Evolutionary conservation across 108 stramenopile genomes (phyloP).

Genomic region (Bacterosira constricta): DNA sequence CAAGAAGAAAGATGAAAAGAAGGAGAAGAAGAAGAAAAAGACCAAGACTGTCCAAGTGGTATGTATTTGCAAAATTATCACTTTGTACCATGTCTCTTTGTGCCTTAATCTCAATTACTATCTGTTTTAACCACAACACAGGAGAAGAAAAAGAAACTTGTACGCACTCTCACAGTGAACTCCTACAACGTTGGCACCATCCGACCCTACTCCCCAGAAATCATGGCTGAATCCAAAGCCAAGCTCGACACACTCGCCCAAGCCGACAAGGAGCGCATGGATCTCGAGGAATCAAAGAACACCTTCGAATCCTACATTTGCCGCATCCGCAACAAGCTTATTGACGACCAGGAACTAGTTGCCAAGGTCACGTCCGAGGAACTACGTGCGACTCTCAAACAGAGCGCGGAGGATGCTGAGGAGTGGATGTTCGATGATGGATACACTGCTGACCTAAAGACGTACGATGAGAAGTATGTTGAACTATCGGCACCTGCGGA

Average conservation of each 20-base stretch:
- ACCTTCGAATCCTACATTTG: slow-evolving; percentile 95
- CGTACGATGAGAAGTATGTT: slow-evolving; percentile 81
- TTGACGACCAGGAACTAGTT: slow-evolving; percentile 82
- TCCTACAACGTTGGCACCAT: slow-evolving; percentile 61
- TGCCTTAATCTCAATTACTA: not conserved
- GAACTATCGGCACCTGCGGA: slow-evolving; percentile 85
- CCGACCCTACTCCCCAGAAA: slow-evolving; percentile 65
- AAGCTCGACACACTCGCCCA: slow-evolving; percentile 77
- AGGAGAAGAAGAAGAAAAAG: slow-evolving; percentile 76
- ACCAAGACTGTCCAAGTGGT: slow-evolving; percentile 79
- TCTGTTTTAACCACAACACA: slow-evolving; percentile 16
- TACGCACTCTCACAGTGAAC: slow-evolving; percentile 61
- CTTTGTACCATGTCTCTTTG: not conserved
- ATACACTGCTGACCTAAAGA: slow-evolving; percentile 81
- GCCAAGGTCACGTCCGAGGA: slow-evolving; percentile 90
- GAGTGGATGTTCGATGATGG: slow-evolving; percentile 99
- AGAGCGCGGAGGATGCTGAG: slow-evolving; percentile 79
- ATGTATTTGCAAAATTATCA: slow-evolving; percentile 28
- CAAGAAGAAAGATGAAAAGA: slow-evolving; percentile 36
- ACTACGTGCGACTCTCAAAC: slow-evolving; percentile 85
- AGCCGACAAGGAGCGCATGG: slow-evolving; percentile 86
- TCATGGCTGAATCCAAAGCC: slow-evolving; percentile 81
- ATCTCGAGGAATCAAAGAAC: slow-evolving; percentile 93
- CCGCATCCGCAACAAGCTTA: slow-evolving; percentile 81
- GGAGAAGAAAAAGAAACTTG: slow-evolving; percentile 85